phyloP scores from a whole-genome alignment of 495 filamentous ascomycete genomes.

The Cudoniella acicularis region DNA sequence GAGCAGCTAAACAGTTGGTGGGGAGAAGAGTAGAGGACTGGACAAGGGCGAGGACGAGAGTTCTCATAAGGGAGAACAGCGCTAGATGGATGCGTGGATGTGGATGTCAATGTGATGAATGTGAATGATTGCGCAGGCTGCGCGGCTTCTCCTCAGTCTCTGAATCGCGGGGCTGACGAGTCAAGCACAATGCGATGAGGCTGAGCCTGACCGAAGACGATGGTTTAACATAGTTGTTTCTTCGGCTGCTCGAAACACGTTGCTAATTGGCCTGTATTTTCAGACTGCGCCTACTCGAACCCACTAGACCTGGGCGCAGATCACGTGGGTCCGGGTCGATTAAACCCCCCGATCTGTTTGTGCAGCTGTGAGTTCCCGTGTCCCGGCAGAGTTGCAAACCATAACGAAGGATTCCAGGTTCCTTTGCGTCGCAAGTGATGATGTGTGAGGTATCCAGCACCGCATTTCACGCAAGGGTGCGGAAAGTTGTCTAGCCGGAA shows the following conservation, averaged over 20 bases:
- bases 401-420: background rate
- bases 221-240: background rate
- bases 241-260: background rate
- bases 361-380: too few relatives aligned
- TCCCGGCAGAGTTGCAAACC: background rate
- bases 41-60: too few relatives aligned
- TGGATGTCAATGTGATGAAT: too few relatives aligned
- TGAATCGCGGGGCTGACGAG: conserved; percentile 2
- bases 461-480: too few relatives aligned
- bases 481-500: too few relatives aligned
- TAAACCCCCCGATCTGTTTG: background rate
- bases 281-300: too few relatives aligned
- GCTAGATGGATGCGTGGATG: background rate
- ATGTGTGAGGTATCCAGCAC: background rate
- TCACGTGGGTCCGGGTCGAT: background rate
- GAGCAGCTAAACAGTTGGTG: too few relatives aligned
- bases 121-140: background rate
- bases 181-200: background rate
- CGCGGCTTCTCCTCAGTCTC: background rate
- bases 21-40: too few relatives aligned
- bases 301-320: background rate
- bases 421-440: conserved; percentile 8
- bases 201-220: background rate
- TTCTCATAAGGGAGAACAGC: background rate
- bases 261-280: background rate